phyloP scores from a whole-genome alignment of 2,329 filamentous ascomycete species.

The Pezicula carpinea region DNA sequence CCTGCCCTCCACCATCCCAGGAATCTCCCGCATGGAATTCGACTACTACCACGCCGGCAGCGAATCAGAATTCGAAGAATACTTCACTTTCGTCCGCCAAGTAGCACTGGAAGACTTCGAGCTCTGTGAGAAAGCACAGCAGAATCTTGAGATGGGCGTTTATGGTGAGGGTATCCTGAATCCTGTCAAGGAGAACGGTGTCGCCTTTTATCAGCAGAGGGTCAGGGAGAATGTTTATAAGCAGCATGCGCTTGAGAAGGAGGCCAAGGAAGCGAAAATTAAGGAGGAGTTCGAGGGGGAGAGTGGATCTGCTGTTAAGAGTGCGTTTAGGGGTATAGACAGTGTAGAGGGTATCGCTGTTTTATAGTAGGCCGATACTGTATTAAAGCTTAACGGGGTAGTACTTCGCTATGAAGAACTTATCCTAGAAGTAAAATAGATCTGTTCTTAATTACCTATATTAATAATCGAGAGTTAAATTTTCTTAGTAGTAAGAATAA shows the following conservation, averaged over 20 bases:
- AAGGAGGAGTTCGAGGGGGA: conserved; percentile 1
- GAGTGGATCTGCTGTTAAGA: background rate
- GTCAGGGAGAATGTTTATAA: conserved; percentile 24
- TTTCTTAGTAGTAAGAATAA: no score
- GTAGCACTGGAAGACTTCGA: conserved; percentile 53
- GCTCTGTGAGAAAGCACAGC: conserved; percentile 51
- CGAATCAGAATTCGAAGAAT: conserved; percentile 50
- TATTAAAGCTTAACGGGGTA: no score
- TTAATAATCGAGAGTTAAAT: no score
- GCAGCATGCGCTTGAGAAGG: conserved; percentile 13
- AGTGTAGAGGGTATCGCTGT: no score
- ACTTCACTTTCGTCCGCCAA: conserved; percentile 50
- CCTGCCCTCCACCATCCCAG: conserved; percentile 44
- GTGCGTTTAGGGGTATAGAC: no score
- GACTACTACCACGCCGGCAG: conserved; percentile 50
- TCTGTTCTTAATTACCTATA: no score
- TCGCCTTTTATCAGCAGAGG: conserved; percentile 37
- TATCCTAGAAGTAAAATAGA: no score
- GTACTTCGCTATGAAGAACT: no score
- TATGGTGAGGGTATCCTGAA: conserved; percentile 52
- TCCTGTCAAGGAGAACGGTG: conserved; percentile 50
- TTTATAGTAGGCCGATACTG: no score
- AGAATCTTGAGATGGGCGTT: conserved; percentile 47
- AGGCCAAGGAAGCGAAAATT: conserved; percentile 2
- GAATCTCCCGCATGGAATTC: conserved; percentile 51